These are phyloP conservation scores for Thalassiosira oceanica DNA, from an alignment of 352 stramenopile species.

Conservation along the genomic window DNA sequence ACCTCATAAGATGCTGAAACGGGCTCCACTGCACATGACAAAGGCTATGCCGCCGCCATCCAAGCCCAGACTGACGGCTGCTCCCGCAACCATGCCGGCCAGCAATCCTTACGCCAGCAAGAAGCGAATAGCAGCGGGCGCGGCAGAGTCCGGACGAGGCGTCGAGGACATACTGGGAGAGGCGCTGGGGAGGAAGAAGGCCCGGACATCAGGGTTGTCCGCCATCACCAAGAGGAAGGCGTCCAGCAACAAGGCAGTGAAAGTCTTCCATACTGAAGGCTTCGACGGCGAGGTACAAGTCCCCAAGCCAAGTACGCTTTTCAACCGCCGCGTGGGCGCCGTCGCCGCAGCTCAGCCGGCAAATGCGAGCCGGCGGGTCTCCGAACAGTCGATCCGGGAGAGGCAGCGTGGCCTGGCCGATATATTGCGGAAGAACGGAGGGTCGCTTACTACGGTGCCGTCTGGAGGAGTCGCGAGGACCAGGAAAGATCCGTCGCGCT, in stretches of 20 bases:
- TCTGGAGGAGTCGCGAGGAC: neutral
- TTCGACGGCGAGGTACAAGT: constrained; percentile 62
- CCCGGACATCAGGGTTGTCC: neutral
- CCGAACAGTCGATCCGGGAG: constrained; percentile 25
- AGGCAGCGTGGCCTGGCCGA: constrained; percentile 36
- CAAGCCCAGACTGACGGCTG: too few relatives aligned
- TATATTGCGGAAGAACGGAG: constrained; percentile 10
- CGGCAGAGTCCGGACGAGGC: too few relatives aligned
- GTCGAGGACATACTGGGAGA: constrained; percentile 22
- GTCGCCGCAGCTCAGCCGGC: neutral
- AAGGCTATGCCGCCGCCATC: constrained; percentile 17
- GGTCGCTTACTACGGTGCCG: neutral
- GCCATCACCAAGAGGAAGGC: neutral
- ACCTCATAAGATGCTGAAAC: constrained; percentile 7
- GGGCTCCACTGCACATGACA: constrained; percentile 39
- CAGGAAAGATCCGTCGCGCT: neutral
- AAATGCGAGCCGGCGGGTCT: neutral
- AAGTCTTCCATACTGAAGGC: constrained; percentile 31
- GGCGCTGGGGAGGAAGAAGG: constrained; percentile 24
- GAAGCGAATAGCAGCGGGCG: too few relatives aligned
- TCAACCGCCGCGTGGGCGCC: constrained; percentile 1
- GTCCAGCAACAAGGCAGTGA: constrained; percentile 12
- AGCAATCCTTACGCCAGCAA: too few relatives aligned
- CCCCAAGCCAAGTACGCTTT: constrained; percentile 58
- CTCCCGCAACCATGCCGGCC: constrained; percentile 6